These are phyloP conservation scores for Plasmodium sp. DNA, from an alignment of 169 alveolate genomes.

Conservation along the genomic window DNA sequence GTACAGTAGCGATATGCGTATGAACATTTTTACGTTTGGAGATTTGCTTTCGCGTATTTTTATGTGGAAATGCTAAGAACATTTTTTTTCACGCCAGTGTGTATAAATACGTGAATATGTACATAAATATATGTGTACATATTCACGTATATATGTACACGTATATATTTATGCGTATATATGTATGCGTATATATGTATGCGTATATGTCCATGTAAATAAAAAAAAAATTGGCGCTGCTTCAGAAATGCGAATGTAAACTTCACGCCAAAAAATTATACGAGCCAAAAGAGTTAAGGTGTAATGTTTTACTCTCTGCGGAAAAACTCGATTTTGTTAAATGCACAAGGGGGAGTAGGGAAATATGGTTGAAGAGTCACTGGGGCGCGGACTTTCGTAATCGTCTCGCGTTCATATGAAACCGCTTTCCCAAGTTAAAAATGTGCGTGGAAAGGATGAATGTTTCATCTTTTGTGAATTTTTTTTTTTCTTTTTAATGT, in stretches of 20 bases:
- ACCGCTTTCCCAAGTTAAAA: conserved; percentile 10
- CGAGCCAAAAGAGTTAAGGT: neutral
- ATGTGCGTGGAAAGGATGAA: neutral
- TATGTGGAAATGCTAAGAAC: neutral
- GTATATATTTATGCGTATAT: neutral
- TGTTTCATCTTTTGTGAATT: neutral
- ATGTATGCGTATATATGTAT: neutral
- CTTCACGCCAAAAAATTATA: conserved; percentile 12
- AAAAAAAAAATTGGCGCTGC: neutral
- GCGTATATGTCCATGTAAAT: neutral
- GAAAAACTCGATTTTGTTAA: neutral
- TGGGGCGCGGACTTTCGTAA: neutral
- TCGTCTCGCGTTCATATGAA: conserved; percentile 1
- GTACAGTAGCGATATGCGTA: neutral
- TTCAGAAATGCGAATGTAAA: neutral
- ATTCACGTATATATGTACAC: neutral
- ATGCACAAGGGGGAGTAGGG: conserved; percentile 5
- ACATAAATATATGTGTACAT: neutral
- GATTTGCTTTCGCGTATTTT: neutral
- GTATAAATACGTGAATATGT: neutral
- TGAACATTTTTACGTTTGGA: conserved; percentile 2
- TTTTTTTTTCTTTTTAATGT: neutral
- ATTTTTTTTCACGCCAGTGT: neutral
- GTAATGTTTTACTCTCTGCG: neutral
- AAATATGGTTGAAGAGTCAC: neutral